Percentiles rank a stretch among this genome's conserved stretches.
phyloP scores from a whole-genome alignment of 306 rosid species.

The Trifolium fragiferum region DNA sequence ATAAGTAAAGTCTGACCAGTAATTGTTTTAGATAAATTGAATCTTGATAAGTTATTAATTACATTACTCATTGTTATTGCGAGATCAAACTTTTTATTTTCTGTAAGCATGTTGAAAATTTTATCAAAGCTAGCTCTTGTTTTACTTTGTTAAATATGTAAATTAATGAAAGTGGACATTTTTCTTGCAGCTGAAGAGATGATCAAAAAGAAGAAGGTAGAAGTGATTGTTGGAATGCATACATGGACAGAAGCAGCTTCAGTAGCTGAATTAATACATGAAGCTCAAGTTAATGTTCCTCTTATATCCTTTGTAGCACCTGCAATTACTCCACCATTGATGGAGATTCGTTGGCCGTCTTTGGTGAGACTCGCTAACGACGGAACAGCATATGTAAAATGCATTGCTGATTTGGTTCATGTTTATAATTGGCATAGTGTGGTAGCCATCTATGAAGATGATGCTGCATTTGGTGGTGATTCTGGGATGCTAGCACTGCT shows the following conservation, averaged over 20 bases:
- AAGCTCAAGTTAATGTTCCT: constrained; percentile 56
- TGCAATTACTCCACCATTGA: constrained; percentile 48
- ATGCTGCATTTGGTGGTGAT: constrained; percentile 50
- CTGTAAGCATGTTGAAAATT: neutral
- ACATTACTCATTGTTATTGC: neutral
- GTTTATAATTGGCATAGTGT: constrained; percentile 57
- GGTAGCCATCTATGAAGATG: constrained; percentile 57
- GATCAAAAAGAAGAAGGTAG: constrained; percentile 43
- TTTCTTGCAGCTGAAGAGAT: constrained; percentile 56
- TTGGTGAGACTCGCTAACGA: constrained; percentile 49
- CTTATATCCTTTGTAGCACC: constrained; percentile 65
- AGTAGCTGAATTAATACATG: constrained; percentile 56
- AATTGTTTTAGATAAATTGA: too few relatives aligned
- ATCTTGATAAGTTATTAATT: neutral
- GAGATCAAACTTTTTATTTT: neutral
- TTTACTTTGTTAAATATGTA: neutral
- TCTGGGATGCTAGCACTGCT: constrained; percentile 54
- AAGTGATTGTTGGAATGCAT: constrained; percentile 62
- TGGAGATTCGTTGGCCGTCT: constrained; percentile 55
- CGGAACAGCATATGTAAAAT: constrained; percentile 43
- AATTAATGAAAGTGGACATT: neutral
- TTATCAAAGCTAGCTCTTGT: neutral
- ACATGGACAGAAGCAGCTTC: constrained; percentile 64
- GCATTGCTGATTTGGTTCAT: constrained; percentile 58
- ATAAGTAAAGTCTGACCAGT: too few relatives aligned